These are phyloP conservation scores for Cyclotella cryptica DNA, from an alignment of 108 stramenopile species.

Conservation along the genomic window DNA sequence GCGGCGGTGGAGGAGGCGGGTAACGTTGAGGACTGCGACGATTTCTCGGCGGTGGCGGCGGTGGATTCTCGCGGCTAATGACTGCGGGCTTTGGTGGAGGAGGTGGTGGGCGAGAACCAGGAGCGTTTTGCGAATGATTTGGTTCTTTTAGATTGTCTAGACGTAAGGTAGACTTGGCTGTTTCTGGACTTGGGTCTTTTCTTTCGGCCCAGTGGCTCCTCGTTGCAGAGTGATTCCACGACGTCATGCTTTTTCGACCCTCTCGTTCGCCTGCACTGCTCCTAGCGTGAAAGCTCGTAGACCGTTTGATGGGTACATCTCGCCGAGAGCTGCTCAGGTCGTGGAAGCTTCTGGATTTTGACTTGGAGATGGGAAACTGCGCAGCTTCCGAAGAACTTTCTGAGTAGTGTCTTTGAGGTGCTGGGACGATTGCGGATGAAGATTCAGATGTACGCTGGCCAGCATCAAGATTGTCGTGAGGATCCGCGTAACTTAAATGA, in stretches of 20 bases:
- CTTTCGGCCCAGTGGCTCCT: not conserved
- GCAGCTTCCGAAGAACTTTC: not conserved
- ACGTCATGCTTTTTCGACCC: not conserved
- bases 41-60: slow-evolving; percentile 8
- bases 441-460: not conserved
- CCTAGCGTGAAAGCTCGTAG: not conserved
- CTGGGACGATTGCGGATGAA: not conserved
- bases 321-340: no score
- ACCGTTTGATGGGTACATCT: not conserved
- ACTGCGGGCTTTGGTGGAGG: not conserved
- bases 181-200: not conserved
- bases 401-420: not conserved
- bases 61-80: slow-evolving; percentile 16
- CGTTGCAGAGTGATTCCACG: not conserved
- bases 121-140: not conserved
- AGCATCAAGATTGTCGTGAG: not conserved
- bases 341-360: not conserved
- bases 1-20: slow-evolving; percentile 7
- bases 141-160: not conserved
- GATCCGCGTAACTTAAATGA: not conserved
- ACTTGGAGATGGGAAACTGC: not conserved
- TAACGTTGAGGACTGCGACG: not conserved
- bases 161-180: not conserved
- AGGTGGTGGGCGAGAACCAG: not conserved
- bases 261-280: not conserved